Percentiles rank a stretch among this genome's conserved stretches.
Evolutionary conservation across 352 stramenopile species (phyloP).

Genomic region (Globisporangium megalacanthum): DNA sequence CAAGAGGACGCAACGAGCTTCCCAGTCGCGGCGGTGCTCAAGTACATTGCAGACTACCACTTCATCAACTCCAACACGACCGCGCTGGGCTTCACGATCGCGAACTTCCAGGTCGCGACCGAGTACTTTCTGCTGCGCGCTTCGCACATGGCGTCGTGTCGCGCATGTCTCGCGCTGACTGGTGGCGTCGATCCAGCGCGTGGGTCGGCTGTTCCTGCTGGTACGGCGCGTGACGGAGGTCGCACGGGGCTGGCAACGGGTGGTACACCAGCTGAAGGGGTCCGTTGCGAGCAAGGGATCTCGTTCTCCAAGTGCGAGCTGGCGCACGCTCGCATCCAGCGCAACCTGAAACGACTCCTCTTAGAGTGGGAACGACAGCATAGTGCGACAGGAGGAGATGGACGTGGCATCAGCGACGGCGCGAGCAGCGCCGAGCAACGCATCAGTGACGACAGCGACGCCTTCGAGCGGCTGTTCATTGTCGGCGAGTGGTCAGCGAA

Average conservation of each 20-base stretch:
- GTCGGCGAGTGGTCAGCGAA: conserved; percentile 43
- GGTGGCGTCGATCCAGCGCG: not conserved
- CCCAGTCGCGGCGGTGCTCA: conserved; percentile 47
- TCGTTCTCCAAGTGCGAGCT: conserved; percentile 4
- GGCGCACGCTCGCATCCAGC: not conserved
- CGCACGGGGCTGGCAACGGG: not conserved
- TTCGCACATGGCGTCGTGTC: conserved; percentile 17
- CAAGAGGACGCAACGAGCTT: conserved; percentile 16
- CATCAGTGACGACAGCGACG: not conserved
- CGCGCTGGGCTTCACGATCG: conserved; percentile 69
- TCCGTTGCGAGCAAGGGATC: conserved; percentile 4
- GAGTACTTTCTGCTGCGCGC: conserved; percentile 69
- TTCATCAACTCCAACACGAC: conserved; percentile 85
- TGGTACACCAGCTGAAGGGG: not conserved
- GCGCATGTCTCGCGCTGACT: conserved; percentile 8
- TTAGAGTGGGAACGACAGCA: not conserved
- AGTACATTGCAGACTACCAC: conserved; percentile 74
- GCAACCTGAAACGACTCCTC: not conserved
- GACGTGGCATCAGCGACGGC: not conserved
- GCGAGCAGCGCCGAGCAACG: no score
- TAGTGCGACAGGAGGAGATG: not conserved
- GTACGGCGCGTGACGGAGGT: not conserved
- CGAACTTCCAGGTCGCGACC: conserved; percentile 75
- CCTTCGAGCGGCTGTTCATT: conserved; percentile 24
- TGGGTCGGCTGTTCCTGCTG: not conserved